Evolutionary conservation across 768 basidiomycete species (phyloP).

Genomic region (Boletus sensibilis): DNA sequence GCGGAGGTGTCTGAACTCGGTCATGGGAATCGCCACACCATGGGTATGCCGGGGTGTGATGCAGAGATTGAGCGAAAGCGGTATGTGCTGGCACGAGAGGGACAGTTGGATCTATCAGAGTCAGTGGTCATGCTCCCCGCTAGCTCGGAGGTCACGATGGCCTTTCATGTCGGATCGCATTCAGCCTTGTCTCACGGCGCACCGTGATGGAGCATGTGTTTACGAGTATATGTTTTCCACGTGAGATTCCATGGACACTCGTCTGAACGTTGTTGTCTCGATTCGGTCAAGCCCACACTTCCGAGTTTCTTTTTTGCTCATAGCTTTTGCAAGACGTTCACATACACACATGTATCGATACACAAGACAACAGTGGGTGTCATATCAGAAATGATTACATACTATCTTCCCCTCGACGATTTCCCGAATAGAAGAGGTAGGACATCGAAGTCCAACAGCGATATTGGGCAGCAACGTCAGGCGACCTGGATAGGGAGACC

Average conservation of each 20-base stretch:
- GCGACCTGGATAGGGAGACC: slow-evolving; percentile 33
- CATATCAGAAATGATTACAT: background rate
- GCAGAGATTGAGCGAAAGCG: too few relatives aligned
- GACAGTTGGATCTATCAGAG: background rate
- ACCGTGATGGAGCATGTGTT: background rate
- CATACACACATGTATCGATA: background rate
- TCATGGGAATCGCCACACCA: background rate
- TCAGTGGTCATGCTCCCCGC: background rate
- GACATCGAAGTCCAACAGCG: background rate
- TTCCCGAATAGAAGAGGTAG: background rate
- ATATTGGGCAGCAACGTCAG: background rate
- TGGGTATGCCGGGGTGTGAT: background rate
- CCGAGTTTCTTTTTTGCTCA: background rate
- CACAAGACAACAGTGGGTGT: background rate
- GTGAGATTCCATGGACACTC: background rate
- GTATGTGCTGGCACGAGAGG: background rate
- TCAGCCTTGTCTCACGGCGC: background rate
- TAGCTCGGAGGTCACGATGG: too few relatives aligned
- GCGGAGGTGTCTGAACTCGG: background rate
- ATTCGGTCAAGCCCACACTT: background rate
- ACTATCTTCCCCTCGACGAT: background rate
- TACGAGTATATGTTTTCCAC: background rate
- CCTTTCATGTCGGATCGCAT: background rate
- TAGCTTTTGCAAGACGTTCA: background rate
- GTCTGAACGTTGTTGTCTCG: background rate